Evolutionary conservation across 768 basidiomycete species (phyloP).

Genomic region (Guyanaporus albipodus): DNA sequence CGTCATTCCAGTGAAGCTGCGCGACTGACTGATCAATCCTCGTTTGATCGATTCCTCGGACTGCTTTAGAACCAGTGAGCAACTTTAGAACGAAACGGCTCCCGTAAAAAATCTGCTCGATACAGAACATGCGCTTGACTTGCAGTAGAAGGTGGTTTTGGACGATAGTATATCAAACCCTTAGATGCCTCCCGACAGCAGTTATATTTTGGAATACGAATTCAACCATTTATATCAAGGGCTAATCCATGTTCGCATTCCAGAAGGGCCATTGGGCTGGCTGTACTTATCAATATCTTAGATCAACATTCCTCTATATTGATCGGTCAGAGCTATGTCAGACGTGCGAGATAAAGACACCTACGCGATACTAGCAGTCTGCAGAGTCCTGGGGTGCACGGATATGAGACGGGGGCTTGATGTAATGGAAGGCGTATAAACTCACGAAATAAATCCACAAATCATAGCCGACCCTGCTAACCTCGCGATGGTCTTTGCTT

Average conservation of each 20-base stretch:
- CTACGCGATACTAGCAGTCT: constrained; percentile 57
- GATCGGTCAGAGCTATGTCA: constrained; percentile 15
- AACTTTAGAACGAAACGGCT: background rate
- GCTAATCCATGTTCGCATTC: background rate
- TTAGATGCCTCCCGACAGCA: background rate
- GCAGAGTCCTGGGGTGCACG: constrained; percentile 37
- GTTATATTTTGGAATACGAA: background rate
- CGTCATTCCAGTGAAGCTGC: too few species aligned
- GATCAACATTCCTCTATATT: constrained; percentile 43
- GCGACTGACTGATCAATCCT: too few species aligned
- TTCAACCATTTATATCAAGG: background rate
- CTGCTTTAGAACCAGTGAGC: background rate
- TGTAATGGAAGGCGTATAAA: background rate
- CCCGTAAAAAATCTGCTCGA: background rate
- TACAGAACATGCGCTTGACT: too few species aligned
- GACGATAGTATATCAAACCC: too few species aligned
- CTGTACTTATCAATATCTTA: constrained; percentile 26
- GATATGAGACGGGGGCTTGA: background rate
- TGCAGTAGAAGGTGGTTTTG: too few species aligned
- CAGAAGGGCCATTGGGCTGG: background rate
- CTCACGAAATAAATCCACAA: constrained; percentile 60
- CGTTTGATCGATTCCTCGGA: too few species aligned
- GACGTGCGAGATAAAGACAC: constrained; percentile 20
- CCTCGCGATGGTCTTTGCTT: constrained; percentile 65
- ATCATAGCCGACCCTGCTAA: constrained; percentile 67